Evolutionary conservation across 768 basidiomycete genomes (phyloP).

Genomic region (Mrakia blollopis): DNA sequence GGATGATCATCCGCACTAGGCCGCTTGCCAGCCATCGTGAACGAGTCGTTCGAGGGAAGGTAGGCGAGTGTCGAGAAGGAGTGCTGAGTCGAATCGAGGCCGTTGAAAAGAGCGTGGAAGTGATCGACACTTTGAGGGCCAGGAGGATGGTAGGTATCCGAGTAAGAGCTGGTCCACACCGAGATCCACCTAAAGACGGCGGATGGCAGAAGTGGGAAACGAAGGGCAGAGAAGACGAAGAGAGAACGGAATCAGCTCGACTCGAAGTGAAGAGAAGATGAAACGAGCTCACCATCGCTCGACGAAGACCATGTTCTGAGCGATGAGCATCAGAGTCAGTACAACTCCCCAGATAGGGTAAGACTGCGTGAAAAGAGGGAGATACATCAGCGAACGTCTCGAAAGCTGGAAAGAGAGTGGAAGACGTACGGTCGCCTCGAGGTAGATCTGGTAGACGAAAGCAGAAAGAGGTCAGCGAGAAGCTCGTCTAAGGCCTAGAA

Average conservation of each 20-base stretch:
- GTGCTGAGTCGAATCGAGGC: neutral
- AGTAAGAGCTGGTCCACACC: conserved; percentile 18
- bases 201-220: too few species aligned
- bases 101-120: neutral
- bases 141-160: conserved; percentile 4
- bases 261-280: too few species aligned
- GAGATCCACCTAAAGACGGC: conserved; percentile 6
- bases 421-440: conserved; percentile 38
- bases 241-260: too few species aligned
- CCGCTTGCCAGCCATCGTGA: neutral
- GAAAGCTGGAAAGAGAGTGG: too few species aligned
- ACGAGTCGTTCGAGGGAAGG: conserved; percentile 4
- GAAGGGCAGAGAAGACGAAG: too few species aligned
- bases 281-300: conserved; percentile 12
- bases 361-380: neutral
- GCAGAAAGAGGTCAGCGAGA: neutral
- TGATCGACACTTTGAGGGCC: neutral
- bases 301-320: conserved; percentile 25
- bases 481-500: too few species aligned
- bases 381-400: neutral
- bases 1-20: conserved; percentile 55
- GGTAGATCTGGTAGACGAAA: conserved; percentile 40
- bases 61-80: neutral
- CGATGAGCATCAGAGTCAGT: conserved; percentile 23
- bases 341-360: conserved; percentile 25